Conservation (phyloP, 352 stramenopile genomes). For the Peronospora belbahrii region DNA sequence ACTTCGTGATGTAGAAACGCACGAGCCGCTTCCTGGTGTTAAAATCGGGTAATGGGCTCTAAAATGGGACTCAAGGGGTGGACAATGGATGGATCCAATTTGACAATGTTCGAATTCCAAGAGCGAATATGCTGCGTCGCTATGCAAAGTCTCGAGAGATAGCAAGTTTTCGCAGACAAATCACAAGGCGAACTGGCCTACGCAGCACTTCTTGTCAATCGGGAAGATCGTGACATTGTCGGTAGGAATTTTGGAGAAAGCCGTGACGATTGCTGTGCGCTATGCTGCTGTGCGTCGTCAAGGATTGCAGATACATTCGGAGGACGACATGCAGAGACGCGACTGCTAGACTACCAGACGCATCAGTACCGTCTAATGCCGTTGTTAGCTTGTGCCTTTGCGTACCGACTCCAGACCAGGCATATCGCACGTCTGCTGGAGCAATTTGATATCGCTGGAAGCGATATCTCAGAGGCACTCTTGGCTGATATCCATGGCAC, state of each 20-base stretch:
- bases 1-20: slow-evolving; percentile 82
- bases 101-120: slow-evolving; percentile 60
- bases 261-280: slow-evolving; percentile 87
- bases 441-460: slow-evolving; percentile 75
- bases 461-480: slow-evolving; percentile 50
- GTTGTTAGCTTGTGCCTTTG: slow-evolving; percentile 85
- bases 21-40: slow-evolving; percentile 41
- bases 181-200: slow-evolving; percentile 66
- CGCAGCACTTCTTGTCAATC: slow-evolving; percentile 62
- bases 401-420: slow-evolving; percentile 88
- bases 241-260: slow-evolving; percentile 82
- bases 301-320: slow-evolving; percentile 52
- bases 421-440: slow-evolving; percentile 76
- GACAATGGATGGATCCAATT: slow-evolving; percentile 80
- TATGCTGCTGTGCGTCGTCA: slow-evolving; percentile 90
- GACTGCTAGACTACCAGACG: slow-evolving; percentile 92
- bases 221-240: slow-evolving; percentile 70
- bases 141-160: slow-evolving; percentile 57
- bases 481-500: slow-evolving; percentile 92
- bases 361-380: slow-evolving; percentile 92
- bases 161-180: slow-evolving; percentile 51
- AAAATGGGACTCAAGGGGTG: slow-evolving; percentile 70
- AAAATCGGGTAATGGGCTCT: slow-evolving; percentile 58
- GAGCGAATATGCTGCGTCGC: slow-evolving; percentile 68
- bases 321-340: slow-evolving; percentile 59